A percentile compares a stretch with the other conserved stretches of the same genome.
phyloP scores from a whole-genome alignment of 202 grass and related monocot genomes.

The Tripidium arundinaceum region DNA sequence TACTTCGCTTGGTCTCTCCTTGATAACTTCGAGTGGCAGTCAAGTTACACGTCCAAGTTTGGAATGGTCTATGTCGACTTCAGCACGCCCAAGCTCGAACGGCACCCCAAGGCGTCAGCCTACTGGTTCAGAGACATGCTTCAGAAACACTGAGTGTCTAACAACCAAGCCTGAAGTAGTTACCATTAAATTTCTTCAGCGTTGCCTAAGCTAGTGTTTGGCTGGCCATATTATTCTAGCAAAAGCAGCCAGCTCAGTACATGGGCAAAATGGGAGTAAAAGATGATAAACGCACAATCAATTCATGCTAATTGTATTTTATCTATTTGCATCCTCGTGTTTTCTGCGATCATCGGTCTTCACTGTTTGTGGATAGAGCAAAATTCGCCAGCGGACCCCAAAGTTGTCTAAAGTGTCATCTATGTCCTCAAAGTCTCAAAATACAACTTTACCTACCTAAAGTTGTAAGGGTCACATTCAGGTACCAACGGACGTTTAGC shows the following conservation, averaged over 20 bases:
- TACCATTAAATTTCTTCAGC: neutral
- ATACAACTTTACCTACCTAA: too few relatives aligned
- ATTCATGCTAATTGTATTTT: neutral
- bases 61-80: constrained; percentile 80
- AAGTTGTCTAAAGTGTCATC: too few relatives aligned
- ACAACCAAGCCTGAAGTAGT: neutral
- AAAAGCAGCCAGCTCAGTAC: neutral
- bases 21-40: constrained; percentile 75
- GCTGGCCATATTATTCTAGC: neutral
- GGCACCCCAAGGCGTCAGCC: constrained; percentile 65
- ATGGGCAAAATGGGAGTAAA: neutral
- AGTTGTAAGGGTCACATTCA: too few relatives aligned
- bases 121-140: constrained; percentile 79
- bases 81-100: constrained; percentile 32
- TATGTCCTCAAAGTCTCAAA: too few relatives aligned
- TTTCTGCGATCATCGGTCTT: too few relatives aligned
- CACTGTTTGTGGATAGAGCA: too few relatives aligned
- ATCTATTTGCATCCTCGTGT: too few relatives aligned
- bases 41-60: constrained; percentile 68
- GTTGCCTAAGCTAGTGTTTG: neutral
- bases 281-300: neutral
- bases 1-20: constrained; percentile 91
- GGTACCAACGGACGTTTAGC: too few relatives aligned
- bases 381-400: too few relatives aligned
- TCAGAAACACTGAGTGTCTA: constrained; percentile 2